Base-by-base conservation (phyloP, 306 rosid species). In the Pyrus betulifolia region DNA sequence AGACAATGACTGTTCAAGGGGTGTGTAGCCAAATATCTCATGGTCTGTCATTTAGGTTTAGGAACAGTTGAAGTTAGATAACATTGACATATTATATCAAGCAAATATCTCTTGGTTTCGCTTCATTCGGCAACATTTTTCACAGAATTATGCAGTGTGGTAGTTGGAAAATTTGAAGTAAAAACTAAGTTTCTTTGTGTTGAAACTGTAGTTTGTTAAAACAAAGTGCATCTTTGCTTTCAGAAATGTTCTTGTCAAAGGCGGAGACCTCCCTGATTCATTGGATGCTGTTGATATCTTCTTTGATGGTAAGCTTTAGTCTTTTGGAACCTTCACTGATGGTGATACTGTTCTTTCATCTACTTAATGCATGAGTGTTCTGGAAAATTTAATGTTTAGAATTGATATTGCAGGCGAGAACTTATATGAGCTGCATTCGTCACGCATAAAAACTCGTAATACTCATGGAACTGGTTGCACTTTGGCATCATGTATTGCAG, bases 391-490 rank as follows among this genome's bases (percentile, higher is more conserved):
- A 74, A 71, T 79, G 60, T 58, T 69, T 62, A 23, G 67, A 72
- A 78, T 74, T 85, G 83, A 33, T 79, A 79, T 85, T 84, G 78
- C 87, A 94, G 98, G 98, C 35, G 72, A 89, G 75, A 80, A 82
- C 49, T 85, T 92, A 80, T 81, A 90, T 51, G 96, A 94, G 79
- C 85, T 94, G 78, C 78, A 80, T 61, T 89, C 89, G 0, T 30
- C 88, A 0, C 96, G 93, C 40, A 80, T 94, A 72, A 86, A 77
- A 81, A 86, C 98, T 76, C 81, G 78, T 81, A 94, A 94, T 78
- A 90, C 91, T 69, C 98, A 94, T 74, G 98, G 97, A 58, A 92
- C 98, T 85, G 97, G 96, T 65, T 94, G 98, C 87, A 90, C 91
- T 70, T 79, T 94, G 88, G 98, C 98, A 64, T 92, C 98, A 71